phyloP scores from a whole-genome alignment of 2,329 filamentous ascomycete species.

The Rhexocercosporidium sp. region DNA sequence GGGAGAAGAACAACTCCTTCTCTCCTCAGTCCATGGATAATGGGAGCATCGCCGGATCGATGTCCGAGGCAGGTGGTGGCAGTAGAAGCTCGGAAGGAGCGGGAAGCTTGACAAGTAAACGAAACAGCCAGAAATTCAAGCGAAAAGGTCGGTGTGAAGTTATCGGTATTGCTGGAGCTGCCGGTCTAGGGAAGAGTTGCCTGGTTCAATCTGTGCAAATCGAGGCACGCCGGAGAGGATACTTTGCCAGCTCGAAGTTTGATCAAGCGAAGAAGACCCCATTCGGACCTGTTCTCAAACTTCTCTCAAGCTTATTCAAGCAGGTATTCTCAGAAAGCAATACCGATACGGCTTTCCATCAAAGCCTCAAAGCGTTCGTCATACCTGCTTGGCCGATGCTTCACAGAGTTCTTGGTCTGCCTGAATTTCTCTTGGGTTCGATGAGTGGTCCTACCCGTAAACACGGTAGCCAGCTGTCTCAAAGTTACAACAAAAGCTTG shows the following conservation, averaged over 20 bases:
- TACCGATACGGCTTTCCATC: slow-evolving; percentile 68
- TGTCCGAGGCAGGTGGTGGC: slow-evolving; percentile 19
- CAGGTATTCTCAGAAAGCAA: slow-evolving; percentile 71
- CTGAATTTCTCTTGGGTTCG: slow-evolving; percentile 69
- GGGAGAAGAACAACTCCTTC: slow-evolving; percentile 38
- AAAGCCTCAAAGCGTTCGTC: slow-evolving; percentile 64
- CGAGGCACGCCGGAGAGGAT: slow-evolving; percentile 65
- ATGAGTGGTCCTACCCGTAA: slow-evolving; percentile 15
- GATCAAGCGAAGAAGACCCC: slow-evolving; percentile 64
- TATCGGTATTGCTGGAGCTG: slow-evolving; percentile 63
- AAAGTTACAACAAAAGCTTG: slow-evolving; percentile 40
- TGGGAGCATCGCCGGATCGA: slow-evolving; percentile 31
- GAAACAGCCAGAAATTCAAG: slow-evolving; percentile 56
- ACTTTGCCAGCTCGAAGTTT: slow-evolving; percentile 70
- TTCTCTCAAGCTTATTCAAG: slow-evolving; percentile 70
- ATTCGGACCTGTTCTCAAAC: slow-evolving; percentile 66
- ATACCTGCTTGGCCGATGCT: slow-evolving; percentile 68
- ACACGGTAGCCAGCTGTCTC: slow-evolving; percentile 31
- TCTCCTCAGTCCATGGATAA: slow-evolving; percentile 28
- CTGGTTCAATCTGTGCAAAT: slow-evolving; percentile 67
- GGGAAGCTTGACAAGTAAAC: slow-evolving; percentile 36
- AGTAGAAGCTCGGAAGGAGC: slow-evolving; percentile 38
- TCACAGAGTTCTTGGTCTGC: slow-evolving; percentile 64
- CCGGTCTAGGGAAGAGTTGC: slow-evolving; percentile 69
- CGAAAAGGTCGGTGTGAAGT: slow-evolving; percentile 68